Evolutionary conservation across 108 stramenopile species (phyloP), one percentile per base, ranked within the genome.

Genomic region (Cyclotella cryptica): DNA sequence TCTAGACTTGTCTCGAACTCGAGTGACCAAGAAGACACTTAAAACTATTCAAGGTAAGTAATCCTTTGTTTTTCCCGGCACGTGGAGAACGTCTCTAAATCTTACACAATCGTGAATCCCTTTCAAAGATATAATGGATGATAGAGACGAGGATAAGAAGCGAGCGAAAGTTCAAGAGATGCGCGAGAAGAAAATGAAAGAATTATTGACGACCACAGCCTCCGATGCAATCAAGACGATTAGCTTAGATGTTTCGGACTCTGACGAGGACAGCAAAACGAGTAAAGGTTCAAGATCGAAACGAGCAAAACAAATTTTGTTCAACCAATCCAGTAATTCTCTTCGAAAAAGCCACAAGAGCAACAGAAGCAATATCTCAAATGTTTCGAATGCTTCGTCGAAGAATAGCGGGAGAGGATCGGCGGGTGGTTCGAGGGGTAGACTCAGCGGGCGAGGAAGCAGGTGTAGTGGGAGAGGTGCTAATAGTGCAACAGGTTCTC

Each of bases 1-100:
- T 21, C 24, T 74, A 3, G 64, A 74, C 24, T 40, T 74, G 21
- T 65, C 62, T 15, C 42, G 53, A 41, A 74, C 73, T 17, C 51
- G 42, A 42, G 52, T 74, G 21, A 64, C 61, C 3, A 74, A 74
- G 27, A 45, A 62, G 45, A 54, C 73, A 24, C 17, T 65, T 9
- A 43, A 26, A 26, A 43, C 28, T 1, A 65, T 65, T 22, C 64
- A 65, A 26, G 14, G 14, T 65, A 51, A 19, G 49, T 3, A 19
- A 17, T 51, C n/a, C 17, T 19, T 8, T 51, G 8, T 51, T 17
- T 51, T 51, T 17, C 19, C 8, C n/a, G 1, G n/a, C 24, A 12
- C 30, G 39, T 15, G 29, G 7, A 7, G 6, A 39, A 10, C 3
- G 21, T 45, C 19, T 17, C 17, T 19, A 51, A 51, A 17, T 3